Evolutionary conservation across 768 basidiomycete genomes (phyloP).

Genomic region (Agaricus subrufescens): DNA sequence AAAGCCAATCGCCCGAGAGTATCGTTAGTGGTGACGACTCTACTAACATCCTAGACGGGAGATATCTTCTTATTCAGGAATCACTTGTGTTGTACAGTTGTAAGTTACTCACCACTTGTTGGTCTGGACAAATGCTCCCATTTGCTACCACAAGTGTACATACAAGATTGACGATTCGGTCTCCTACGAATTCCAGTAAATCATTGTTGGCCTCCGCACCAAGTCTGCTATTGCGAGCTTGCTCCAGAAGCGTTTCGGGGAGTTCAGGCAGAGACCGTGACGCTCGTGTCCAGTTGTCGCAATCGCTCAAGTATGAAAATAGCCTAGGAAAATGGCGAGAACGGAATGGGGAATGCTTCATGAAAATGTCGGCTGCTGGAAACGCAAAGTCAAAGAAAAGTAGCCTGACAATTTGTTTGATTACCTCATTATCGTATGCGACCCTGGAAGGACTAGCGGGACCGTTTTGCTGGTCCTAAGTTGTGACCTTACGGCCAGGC

Average conservation of each 20-base stretch:
- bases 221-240: constrained; percentile 20
- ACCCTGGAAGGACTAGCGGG: no score
- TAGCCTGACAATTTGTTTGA: neutral
- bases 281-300: neutral
- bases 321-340: neutral
- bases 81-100: neutral
- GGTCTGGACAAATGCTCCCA: constrained; percentile 20
- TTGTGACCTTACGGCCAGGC: no score
- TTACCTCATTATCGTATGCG: neutral
- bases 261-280: neutral
- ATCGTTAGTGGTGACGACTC: constrained; percentile 24
- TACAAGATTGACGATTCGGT: constrained; percentile 25
- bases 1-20: constrained; percentile 26
- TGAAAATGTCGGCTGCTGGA: neutral
- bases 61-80: neutral
- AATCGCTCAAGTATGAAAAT: neutral
- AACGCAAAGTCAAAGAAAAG: neutral
- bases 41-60: constrained; percentile 16
- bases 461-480: no score
- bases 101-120: constrained; percentile 20
- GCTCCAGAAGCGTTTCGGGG: constrained; percentile 7
- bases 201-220: constrained; percentile 24
- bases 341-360: neutral
- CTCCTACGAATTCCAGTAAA: constrained; percentile 28
- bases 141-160: constrained; percentile 24